Conservation (phyloP, 768 basidiomycete genomes). For the Suillus cothurnatus region DNA sequence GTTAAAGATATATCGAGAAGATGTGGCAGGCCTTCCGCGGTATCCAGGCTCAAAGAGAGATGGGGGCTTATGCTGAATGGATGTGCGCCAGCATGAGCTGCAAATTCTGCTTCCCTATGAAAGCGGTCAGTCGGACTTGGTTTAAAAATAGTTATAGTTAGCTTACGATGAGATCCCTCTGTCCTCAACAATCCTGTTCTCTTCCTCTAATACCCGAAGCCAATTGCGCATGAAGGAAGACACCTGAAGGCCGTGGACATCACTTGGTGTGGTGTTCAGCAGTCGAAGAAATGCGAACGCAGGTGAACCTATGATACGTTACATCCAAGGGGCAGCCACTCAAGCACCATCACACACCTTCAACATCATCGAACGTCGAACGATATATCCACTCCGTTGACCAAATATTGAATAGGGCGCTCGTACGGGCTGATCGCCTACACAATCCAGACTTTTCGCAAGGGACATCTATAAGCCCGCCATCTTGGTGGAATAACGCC, state of each 20-base stretch:
- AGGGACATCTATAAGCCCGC: slow-evolving; percentile 70
- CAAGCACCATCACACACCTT: slow-evolving; percentile 46
- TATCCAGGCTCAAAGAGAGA: slow-evolving; percentile 29
- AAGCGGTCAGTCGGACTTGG: neutral
- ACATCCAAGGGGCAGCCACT: neutral
- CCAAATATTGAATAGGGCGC: slow-evolving; percentile 89
- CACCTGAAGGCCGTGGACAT: slow-evolving; percentile 62
- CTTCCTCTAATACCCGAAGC: slow-evolving; percentile 50
- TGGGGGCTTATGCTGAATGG: slow-evolving; percentile 5
- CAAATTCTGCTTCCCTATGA: slow-evolving; percentile 3
- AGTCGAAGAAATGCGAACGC: slow-evolving; percentile 81
- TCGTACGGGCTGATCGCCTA: slow-evolving; percentile 56
- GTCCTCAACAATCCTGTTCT: slow-evolving; percentile 41
- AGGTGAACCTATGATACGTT: slow-evolving; percentile 45
- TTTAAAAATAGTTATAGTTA: too few species aligned
- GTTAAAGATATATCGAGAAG: slow-evolving; percentile 62
- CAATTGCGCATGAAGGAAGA: slow-evolving; percentile 62
- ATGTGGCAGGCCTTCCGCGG: slow-evolving; percentile 48
- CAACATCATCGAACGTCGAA: slow-evolving; percentile 58
- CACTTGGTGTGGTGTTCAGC: slow-evolving; percentile 60
- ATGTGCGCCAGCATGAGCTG: neutral
- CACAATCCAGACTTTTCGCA: slow-evolving; percentile 49
- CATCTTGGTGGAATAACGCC: slow-evolving; percentile 73
- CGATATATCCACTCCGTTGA: slow-evolving; percentile 74
- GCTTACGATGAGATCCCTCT: slow-evolving; percentile 49